A percentile compares a stretch with the other conserved stretches of the same genome.
Conservation (phyloP, 73 alveolate genomes). For the Paramecium sexaurelia region DNA sequence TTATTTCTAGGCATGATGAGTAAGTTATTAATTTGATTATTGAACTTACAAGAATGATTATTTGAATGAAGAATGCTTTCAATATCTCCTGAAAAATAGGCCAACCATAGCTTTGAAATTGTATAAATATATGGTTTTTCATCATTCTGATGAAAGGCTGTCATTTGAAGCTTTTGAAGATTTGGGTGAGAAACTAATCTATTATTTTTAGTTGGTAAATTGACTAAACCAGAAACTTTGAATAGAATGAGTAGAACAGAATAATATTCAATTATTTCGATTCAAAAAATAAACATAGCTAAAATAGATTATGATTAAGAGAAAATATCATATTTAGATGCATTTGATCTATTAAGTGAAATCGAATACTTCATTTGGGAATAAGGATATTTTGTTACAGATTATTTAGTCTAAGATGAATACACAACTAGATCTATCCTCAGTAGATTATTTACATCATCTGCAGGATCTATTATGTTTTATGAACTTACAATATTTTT, state of each 20-base stretch:
- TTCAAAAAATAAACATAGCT: conserved; percentile 1
- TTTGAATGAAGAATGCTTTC: conserved; percentile 38
- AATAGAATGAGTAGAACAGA: conserved; percentile 42
- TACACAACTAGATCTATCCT: conserved; percentile 42
- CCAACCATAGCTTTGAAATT: conserved; percentile 18
- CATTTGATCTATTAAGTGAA: conserved; percentile 41
- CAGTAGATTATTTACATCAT: conserved; percentile 8
- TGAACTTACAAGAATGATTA: conserved; percentile 33
- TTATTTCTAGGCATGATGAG: conserved; percentile 31
- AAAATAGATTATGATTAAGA: conserved; percentile 20
- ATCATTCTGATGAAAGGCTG: not conserved
- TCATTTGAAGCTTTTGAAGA: not conserved
- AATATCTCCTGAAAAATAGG: not conserved
- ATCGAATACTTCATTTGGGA: conserved; percentile 14
- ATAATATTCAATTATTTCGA: not conserved
- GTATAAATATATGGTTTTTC: not conserved
- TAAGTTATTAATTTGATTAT: conserved; percentile 5
- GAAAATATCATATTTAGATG: conserved; percentile 47
- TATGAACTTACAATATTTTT: conserved; percentile 10
- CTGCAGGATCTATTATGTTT: conserved; percentile 49
- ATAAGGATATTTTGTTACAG: conserved; percentile 44
- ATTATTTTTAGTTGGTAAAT: not conserved
- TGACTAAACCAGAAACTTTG: not conserved
- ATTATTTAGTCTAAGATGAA: conserved; percentile 29
- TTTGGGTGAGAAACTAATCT: not conserved